Percentiles rank a stretch among this genome's conserved stretches.
These are phyloP conservation scores for Candida labiduridarum DNA, from an alignment of 1,139 yeast species.

Conservation along the genomic window DNA sequence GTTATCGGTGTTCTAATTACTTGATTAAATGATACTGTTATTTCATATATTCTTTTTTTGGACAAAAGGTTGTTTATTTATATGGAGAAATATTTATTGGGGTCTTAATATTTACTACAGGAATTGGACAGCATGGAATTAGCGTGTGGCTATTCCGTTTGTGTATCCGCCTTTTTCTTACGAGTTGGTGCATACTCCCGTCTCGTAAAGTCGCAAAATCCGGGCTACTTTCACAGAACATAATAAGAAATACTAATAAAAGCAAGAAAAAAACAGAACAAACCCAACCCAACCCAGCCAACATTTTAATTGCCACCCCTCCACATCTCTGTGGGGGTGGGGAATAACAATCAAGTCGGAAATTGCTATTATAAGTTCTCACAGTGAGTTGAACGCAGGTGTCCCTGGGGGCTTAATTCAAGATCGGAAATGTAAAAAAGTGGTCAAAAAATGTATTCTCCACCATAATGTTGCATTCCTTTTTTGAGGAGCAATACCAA, in stretches of 20 bases:
- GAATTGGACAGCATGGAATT: too few relatives aligned
- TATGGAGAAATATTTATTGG: too few relatives aligned
- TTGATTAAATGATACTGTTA: background rate
- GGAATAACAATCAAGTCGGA: background rate
- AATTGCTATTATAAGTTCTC: background rate
- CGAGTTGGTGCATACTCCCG: background rate
- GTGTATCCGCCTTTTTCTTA: background rate
- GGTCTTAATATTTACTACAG: too few relatives aligned
- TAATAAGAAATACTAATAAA: background rate
- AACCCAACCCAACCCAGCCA: background rate
- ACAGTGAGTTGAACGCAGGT: too few relatives aligned
- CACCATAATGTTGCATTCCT: background rate
- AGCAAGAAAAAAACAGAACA: background rate
- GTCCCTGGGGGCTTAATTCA: too few relatives aligned
- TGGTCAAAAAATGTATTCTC: background rate
- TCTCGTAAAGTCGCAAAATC: conserved; percentile 1
- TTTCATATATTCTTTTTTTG: too few relatives aligned
- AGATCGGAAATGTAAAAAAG: conserved; percentile 1
- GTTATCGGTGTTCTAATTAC: background rate
- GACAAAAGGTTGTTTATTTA: too few relatives aligned
- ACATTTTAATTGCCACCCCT: background rate
- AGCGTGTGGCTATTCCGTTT: background rate
- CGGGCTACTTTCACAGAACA: background rate
- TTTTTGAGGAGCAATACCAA: too few relatives aligned
- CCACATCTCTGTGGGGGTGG: background rate